Evolutionary conservation across 2,329 filamentous ascomycete species (phyloP).

Genomic region (Escovopsis sp.): DNA sequence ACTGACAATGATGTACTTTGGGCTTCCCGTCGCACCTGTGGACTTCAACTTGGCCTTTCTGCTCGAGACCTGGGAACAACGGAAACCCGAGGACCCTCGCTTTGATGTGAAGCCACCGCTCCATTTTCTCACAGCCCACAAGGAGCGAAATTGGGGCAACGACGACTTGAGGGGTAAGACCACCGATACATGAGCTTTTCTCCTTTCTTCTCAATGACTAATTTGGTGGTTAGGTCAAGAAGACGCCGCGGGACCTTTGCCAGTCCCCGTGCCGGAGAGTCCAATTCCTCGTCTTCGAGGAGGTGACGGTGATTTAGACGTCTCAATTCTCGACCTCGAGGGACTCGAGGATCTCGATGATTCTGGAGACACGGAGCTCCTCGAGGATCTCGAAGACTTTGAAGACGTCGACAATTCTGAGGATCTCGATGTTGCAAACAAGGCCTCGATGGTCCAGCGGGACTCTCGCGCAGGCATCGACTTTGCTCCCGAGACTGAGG

Average conservation of each 20-base stretch:
- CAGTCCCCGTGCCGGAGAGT: not conserved
- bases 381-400: not conserved
- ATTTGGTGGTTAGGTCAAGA: not conserved
- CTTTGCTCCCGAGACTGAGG: not conserved
- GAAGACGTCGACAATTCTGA: not conserved
- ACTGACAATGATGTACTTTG: conserved; percentile 32
- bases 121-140: conserved; percentile 19
- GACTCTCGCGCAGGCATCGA: not conserved
- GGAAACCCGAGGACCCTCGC: conserved; percentile 6
- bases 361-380: not conserved
- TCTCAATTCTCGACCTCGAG: not conserved
- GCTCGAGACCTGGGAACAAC: conserved; percentile 7
- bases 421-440: not conserved
- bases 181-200: too few relatives aligned
- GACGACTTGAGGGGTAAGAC: conserved; percentile 11
- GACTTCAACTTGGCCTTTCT: conserved; percentile 12
- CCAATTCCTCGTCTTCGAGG: conserved; percentile 1
- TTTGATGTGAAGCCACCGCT: conserved; percentile 14
- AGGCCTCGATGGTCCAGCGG: not conserved
- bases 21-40: conserved; percentile 27
- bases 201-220: not conserved
- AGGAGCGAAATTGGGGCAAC: conserved; percentile 16
- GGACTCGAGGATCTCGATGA: not conserved
- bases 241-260: not conserved
- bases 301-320: not conserved